Conservation (phyloP, 1,284 basidiomycete genomes). For the Tremellales sp. region DNA sequence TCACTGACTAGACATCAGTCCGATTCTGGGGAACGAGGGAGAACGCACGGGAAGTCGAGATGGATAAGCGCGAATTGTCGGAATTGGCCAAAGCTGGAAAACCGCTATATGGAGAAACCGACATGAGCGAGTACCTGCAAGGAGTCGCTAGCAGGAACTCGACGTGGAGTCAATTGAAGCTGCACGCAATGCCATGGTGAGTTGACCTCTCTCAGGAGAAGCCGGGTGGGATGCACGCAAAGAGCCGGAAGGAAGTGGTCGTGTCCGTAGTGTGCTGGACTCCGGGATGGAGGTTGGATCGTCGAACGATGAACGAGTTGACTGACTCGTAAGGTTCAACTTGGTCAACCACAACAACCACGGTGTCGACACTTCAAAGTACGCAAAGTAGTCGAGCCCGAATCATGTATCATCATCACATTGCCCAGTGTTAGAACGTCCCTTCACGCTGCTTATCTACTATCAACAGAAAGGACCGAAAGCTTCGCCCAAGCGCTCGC, state of each 20-base stretch:
- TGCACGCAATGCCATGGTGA: slow-evolving; percentile 59
- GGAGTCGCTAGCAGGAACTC: slow-evolving; percentile 85
- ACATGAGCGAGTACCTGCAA: slow-evolving; percentile 82
- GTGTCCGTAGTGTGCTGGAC: too few relatives aligned
- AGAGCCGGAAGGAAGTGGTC: neutral
- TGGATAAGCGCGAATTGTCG: slow-evolving; percentile 71
- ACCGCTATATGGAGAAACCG: slow-evolving; percentile 76
- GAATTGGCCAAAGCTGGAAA: slow-evolving; percentile 68
- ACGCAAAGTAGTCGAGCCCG: slow-evolving; percentile 49
- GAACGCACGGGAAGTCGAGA: slow-evolving; percentile 75
- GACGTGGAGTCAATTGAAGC: slow-evolving; percentile 85
- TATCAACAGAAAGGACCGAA: too few relatives aligned
- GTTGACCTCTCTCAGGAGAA: slow-evolving; percentile 55
- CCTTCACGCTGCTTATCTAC: too few relatives aligned
- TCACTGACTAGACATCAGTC: slow-evolving; percentile 58
- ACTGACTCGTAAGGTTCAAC: slow-evolving; percentile 85
- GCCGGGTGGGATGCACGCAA: neutral
- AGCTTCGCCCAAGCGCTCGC: too few relatives aligned
- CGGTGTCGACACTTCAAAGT: slow-evolving; percentile 78
- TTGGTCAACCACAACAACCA: slow-evolving; percentile 84
- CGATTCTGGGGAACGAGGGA: slow-evolving; percentile 97
- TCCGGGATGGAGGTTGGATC: too few relatives aligned
- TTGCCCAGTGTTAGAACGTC: too few relatives aligned
- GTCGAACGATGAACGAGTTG: too few relatives aligned
- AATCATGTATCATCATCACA: too few relatives aligned